These are phyloP conservation scores for Piromyces finnis DNA, from an alignment of 192 early-diverging fungal genomes.

Conservation along the genomic window DNA sequence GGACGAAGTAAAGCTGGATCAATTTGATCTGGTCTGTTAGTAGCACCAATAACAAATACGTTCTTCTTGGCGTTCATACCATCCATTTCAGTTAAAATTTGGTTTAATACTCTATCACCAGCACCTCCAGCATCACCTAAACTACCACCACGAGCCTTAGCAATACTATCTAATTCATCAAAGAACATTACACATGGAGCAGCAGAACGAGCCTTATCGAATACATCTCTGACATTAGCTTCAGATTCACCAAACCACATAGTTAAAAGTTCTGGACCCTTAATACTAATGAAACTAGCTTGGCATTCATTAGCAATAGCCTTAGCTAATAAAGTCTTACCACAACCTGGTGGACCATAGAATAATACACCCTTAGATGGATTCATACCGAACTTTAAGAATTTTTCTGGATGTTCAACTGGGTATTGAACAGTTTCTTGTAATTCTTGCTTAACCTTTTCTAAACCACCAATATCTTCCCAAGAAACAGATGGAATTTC, in stretches of 20 bases:
- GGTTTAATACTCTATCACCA: conserved; percentile 95
- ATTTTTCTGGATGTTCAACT: conserved; percentile 97
- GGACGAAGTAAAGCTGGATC: conserved; percentile 92
- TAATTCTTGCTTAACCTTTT: conserved; percentile 93
- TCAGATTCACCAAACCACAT: conserved; percentile 99
- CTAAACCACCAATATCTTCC: conserved; percentile 94
- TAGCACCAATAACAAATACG: conserved; percentile 98
- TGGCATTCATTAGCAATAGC: conserved; percentile 99
- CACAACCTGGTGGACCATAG: conserved; percentile 96
- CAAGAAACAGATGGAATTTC: conserved; percentile 89
- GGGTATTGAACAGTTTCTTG: conserved; percentile 99
- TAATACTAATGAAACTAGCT: conserved; percentile 98
- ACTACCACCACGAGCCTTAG: conserved; percentile 73
- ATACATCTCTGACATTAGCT: conserved; percentile 96
- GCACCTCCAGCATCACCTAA: conserved; percentile 79
- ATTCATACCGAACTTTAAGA: conserved; percentile 96
- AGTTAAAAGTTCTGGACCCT: conserved; percentile 94
- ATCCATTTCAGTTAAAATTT: conserved; percentile 98
- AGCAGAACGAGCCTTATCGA: conserved; percentile 95
- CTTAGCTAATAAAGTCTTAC: conserved; percentile 97
- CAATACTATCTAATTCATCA: conserved; percentile 96
- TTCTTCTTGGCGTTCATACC: conserved; percentile 99
- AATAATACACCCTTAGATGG: conserved; percentile 95
- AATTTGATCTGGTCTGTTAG: conserved; percentile 97
- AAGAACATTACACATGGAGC: conserved; percentile 99